These are phyloP conservation scores for Alnus glutinosa DNA, from an alignment of 306 rosid genomes.

Conservation along the genomic window DNA sequence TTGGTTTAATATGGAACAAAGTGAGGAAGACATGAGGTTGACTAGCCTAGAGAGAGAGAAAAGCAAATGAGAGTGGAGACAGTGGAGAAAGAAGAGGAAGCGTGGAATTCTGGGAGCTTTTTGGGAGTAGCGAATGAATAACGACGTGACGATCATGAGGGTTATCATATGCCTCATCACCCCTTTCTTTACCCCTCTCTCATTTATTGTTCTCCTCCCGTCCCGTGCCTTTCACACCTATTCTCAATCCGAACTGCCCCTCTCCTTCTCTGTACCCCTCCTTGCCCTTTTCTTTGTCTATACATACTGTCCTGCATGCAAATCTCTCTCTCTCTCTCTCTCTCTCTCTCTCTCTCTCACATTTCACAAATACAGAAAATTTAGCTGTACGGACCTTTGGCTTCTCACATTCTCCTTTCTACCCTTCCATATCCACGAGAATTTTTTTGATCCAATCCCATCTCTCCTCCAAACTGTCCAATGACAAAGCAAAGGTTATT, in stretches of 20 bases:
- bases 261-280: conserved; percentile 36
- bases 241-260: conserved; percentile 94
- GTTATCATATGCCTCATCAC: conserved; percentile 83
- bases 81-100: conserved; percentile 27
- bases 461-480: too few relatives aligned
- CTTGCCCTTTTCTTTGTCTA: conserved; percentile 48
- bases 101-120: conserved; percentile 94
- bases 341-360: conserved; percentile 26
- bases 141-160: conserved; percentile 99
- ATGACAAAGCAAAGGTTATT: too few relatives aligned
- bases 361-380: not conserved
- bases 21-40: conserved; percentile 55
- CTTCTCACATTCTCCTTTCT: conserved; percentile 4
- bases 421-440: conserved; percentile 6
- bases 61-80: not conserved
- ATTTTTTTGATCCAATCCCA: too few relatives aligned
- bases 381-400: conserved; percentile 22
- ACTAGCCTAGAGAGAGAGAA: conserved; percentile 39
- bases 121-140: conserved; percentile 82
- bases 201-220: conserved; percentile 57
- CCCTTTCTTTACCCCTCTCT: conserved; percentile 27
- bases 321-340: conserved; percentile 24
- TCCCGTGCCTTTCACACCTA: conserved; percentile 82
- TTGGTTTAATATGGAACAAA: conserved; percentile 59
- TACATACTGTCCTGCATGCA: conserved; percentile 17